Base-by-base conservation (phyloP, 345 rosid genomes). In the Raphanus raphanistrum region DNA sequence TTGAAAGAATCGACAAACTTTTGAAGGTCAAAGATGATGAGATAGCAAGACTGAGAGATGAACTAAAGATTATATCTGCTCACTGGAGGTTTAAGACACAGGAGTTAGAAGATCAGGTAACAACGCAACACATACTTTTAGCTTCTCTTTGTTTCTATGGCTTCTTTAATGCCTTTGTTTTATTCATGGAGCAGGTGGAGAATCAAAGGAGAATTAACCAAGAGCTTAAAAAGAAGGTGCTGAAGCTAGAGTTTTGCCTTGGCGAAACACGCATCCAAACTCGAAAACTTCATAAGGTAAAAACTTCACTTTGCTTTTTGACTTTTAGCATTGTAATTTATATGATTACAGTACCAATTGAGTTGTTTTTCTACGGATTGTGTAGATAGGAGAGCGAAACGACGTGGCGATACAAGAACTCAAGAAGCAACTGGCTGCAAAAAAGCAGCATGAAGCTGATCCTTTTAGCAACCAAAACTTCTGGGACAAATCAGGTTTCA, bases 181-280 rank as follows among this genome's bases (percentile, higher is more conserved):
- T 33, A 26, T 33, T 9, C 13, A 4, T 45, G 17, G 55, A 68
- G 38, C 88, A 92, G 98, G 84, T 94, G 66, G 97, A 94, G 82
- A 94, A 90, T 83, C 97, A 92, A 73, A 81, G 83, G 16, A 84
- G 90, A 76, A 85, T 88, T 50, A 97, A 89, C 84, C 97, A 92
- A 76, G 97, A 94, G 72, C 86, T 90, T 48, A 94, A 87, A 70
- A 94, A 89, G 90, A 86, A 88, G 74, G 97, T 90, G 62, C 74
- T 92, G 87, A 94, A 88, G 85, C 72, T 94, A 82, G 98, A 92
- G 66, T 92, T 94, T 80, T 92, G 92, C 86, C 93, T 92, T 70
- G 97, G 90, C 25, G 97, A 94, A 81, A 87, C 95, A 63, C 93
- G 88, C 74, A 70, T 90, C 73, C 98, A 89, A 84, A 88, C 89